Conservation (phyloP, 805 yeast genomes). For the Metschnikowia sp. region DNA sequence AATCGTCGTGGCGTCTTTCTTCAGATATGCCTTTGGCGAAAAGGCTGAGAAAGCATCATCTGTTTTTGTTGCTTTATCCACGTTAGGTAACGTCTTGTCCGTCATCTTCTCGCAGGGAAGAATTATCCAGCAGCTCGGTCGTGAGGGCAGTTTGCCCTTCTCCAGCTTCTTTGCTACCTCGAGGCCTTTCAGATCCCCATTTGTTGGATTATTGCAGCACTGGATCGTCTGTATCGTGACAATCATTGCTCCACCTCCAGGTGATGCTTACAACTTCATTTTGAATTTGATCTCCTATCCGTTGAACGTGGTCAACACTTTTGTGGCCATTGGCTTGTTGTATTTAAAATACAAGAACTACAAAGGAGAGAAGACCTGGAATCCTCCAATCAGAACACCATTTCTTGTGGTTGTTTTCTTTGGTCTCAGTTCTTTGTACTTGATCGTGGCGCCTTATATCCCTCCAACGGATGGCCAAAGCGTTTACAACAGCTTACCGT, state of each 20-base stretch:
- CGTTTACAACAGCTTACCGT: too few relatives aligned
- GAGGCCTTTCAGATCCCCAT: constrained; percentile 71
- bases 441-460: neutral
- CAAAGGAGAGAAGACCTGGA: constrained; percentile 56
- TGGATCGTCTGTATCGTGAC: constrained; percentile 73
- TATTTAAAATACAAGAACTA: constrained; percentile 50
- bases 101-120: constrained; percentile 83
- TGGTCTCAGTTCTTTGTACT: too few relatives aligned
- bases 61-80: constrained; percentile 76
- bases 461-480: too few relatives aligned
- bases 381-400: constrained; percentile 68
- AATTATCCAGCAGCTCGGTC: constrained; percentile 73
- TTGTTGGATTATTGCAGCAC: constrained; percentile 71
- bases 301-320: constrained; percentile 67
- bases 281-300: constrained; percentile 80
- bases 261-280: constrained; percentile 82
- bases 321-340: constrained; percentile 61
- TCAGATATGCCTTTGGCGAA: constrained; percentile 66
- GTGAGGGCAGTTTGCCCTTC: constrained; percentile 79
- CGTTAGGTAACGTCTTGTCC: constrained; percentile 77
- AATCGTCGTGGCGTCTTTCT: constrained; percentile 73
- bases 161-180: constrained; percentile 67
- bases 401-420: too few relatives aligned
- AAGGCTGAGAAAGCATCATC: constrained; percentile 70
- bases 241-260: constrained; percentile 73